Evolutionary conservation across 1,284 basidiomycete species (phyloP), one percentile per base, ranked within the genome.

Genomic region (Moniliophthora roreri): DNA sequence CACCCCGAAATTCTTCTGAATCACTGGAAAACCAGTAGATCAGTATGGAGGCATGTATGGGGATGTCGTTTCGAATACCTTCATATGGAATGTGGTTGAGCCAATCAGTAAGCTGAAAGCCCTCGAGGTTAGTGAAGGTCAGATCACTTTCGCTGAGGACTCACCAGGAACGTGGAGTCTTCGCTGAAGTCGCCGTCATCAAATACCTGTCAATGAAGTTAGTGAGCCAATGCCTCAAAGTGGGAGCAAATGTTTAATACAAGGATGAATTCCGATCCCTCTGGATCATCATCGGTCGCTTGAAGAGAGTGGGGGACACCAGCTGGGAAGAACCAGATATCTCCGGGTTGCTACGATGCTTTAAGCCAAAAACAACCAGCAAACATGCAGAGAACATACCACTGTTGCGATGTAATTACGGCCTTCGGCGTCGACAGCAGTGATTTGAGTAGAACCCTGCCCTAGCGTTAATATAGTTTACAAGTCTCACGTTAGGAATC

Each of bases 1-100:
- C 36, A 76, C 73, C 60, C 81, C 76, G 73, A 89, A 88, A 67
- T 88, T 89, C 71, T 87, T 87, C 47, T 81, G 80, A 24, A 91
- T 73, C 23, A 88, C 85, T 71, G 16, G 18, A 13, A 26, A 21
- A 18, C 10, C 37, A 77, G 10, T 16, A 28, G n/a, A n/a, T n/a
- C n/a, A n/a, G n/a, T 46, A 32, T 36, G 32, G 6, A 16, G 15
- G 23, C 35, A 11, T 35, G 15, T 35, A 39, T 16, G 1, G 13
- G 16, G n/a, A 16, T 10, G 28, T 16, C 24, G 28, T 16, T 18
- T 24, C 8, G n/a, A 16, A 9, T 21, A 72, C 74, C 70, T 68
- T 77, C 76, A n/a, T 62, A 69, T 15, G 77, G 76, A 48, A 84
- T 78, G 60, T 89, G 87, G 2, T 83, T 66, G 28, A 86, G 62